Evolutionary conservation across 345 rosid genomes (phyloP).

Genomic region (Triadica sebifera): DNA sequence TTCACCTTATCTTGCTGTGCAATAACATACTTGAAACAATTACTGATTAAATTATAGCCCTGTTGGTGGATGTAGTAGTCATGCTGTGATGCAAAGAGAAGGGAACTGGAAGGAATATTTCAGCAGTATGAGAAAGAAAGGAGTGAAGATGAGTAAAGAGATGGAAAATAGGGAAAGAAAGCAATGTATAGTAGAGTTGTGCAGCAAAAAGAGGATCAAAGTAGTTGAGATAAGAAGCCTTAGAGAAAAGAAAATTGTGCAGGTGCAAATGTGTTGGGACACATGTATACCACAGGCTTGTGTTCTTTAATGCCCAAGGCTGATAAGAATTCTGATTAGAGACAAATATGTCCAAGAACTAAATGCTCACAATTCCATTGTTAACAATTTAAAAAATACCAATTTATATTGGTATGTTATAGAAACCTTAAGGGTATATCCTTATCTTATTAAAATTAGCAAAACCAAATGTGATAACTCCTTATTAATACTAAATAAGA

Average conservation of each 20-base stretch:
- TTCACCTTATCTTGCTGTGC: neutral
- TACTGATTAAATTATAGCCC: neutral
- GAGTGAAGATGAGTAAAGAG: neutral
- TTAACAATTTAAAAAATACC: neutral
- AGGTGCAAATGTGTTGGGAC: neutral
- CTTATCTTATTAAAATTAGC: neutral
- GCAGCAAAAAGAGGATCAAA: neutral
- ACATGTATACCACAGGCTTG: too few species aligned
- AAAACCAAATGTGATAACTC: neutral
- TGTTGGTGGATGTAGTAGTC: conserved; percentile 6
- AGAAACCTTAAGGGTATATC: neutral
- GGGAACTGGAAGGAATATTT: neutral
- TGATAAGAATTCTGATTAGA: too few species aligned
- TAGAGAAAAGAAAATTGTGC: neutral
- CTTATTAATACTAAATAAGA: neutral
- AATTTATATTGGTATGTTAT: neutral
- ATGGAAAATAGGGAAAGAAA: neutral
- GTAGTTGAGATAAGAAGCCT: neutral
- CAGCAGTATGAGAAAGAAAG: neutral
- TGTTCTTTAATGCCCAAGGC: too few species aligned
- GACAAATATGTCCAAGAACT: neutral
- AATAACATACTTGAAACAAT: neutral
- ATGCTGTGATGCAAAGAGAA: neutral
- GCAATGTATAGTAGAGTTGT: too few species aligned
- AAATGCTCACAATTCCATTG: neutral